A percentile compares a stretch with the other conserved stretches of the same genome.
These are phyloP conservation scores for Polymyxa betae DNA, from an alignment of 208 protist species.

Conservation along the genomic window DNA sequence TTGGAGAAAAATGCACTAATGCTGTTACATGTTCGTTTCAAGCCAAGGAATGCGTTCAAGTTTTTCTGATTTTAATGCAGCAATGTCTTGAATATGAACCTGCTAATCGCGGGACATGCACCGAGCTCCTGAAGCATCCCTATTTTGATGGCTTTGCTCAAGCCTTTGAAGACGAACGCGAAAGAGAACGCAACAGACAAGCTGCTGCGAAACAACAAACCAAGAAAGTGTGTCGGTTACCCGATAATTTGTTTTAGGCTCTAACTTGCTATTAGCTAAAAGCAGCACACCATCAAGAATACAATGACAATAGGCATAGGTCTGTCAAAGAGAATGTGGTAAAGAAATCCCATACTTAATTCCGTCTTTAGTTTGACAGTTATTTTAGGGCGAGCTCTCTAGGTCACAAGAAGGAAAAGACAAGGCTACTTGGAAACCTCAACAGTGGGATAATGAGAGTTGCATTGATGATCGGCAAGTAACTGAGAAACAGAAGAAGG, in stretches of 20 bases:
- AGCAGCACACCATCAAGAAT: too few species aligned
- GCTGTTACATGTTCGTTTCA: constrained; percentile 60
- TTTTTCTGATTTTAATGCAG: constrained; percentile 63
- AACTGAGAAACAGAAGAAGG: constrained; percentile 16
- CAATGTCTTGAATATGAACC: constrained; percentile 68
- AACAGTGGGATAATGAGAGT: constrained; percentile 41
- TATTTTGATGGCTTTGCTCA: constrained; percentile 66
- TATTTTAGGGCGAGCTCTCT: background rate
- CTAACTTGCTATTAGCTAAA: too few species aligned
- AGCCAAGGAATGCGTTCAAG: constrained; percentile 54
- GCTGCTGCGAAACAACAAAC: background rate
- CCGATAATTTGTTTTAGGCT: too few species aligned
- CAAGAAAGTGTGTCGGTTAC: too few species aligned
- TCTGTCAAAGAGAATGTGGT: too few species aligned
- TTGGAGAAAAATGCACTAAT: constrained; percentile 59
- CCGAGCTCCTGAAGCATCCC: constrained; percentile 66
- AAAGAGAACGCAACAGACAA: constrained; percentile 9
- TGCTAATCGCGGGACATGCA: constrained; percentile 63
- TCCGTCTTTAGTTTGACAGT: background rate
- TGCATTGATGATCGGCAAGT: background rate
- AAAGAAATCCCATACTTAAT: too few species aligned
- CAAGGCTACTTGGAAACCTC: background rate
- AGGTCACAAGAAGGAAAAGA: constrained; percentile 1
- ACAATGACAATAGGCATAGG: too few species aligned
- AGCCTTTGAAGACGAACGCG: constrained; percentile 13